Percentiles rank a stretch among this genome's conserved stretches.
phyloP scores from a whole-genome alignment of 179 eudicot genomes.

The Spergularia azorica region DNA sequence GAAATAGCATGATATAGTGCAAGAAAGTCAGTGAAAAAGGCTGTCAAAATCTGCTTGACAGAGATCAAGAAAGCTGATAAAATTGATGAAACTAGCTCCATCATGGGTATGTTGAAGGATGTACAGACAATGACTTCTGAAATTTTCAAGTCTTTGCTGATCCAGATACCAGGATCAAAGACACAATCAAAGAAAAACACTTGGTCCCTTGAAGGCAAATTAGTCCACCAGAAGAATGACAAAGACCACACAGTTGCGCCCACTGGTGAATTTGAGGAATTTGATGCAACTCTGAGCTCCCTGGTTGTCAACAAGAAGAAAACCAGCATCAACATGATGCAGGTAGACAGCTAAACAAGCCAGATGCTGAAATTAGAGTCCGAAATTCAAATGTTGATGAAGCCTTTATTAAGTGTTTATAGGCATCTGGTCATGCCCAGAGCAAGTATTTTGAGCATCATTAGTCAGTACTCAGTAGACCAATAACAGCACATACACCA shows the following conservation, averaged over 20 bases:
- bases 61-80: no score
- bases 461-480: slow-evolving; percentile 22
- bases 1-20: no score
- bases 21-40: no score
- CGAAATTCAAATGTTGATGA: slow-evolving; percentile 35
- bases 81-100: not conserved
- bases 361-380: no score
- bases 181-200: slow-evolving; percentile 6
- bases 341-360: not conserved
- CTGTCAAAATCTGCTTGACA: no score
- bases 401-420: slow-evolving; percentile 24
- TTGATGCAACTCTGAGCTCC: slow-evolving; percentile 16
- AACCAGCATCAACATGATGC: not conserved
- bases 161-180: slow-evolving; percentile 6
- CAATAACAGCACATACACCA: no score
- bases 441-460: slow-evolving; percentile 35
- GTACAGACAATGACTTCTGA: slow-evolving; percentile 15
- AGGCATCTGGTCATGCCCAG: slow-evolving; percentile 1
- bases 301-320: slow-evolving; percentile 7
- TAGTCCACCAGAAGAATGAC: not conserved
- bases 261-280: slow-evolving; percentile 11
- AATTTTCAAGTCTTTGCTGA: slow-evolving; percentile 14
- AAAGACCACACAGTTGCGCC: not conserved
- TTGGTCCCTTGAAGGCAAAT: slow-evolving; percentile 1
- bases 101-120: slow-evolving; percentile 20